Evolutionary conservation across 257 asterid genomes (phyloP).

Genomic region (Thymus mandschuricus): DNA sequence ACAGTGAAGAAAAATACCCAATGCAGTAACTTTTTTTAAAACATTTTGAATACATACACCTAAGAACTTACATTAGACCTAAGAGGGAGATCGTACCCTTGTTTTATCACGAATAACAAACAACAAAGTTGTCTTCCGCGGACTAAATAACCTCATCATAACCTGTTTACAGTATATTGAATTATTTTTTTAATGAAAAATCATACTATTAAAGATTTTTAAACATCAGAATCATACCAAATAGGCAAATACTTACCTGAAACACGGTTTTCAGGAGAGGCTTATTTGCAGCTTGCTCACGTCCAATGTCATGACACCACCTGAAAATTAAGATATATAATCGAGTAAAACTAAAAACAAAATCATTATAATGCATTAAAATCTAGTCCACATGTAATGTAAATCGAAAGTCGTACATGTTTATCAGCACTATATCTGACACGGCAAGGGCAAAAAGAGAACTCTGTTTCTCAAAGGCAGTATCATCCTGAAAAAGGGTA

Average conservation of each 20-base stretch:
- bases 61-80: conserved; percentile 19
- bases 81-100: conserved; percentile 55
- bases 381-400: conserved; percentile 15
- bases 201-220: conserved; percentile 4
- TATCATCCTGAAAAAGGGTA: conserved; percentile 72
- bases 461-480: conserved; percentile 96
- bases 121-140: conserved; percentile 92
- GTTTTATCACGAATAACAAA: conserved; percentile 98
- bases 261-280: conserved; percentile 95
- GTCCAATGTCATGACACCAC: conserved; percentile 99
- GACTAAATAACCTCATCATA: conserved; percentile 95
- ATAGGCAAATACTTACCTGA: conserved; percentile 54
- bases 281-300: conserved; percentile 98
- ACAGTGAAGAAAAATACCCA: conserved; percentile 33
- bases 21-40: conserved; percentile 7
- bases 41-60: conserved; percentile 1
- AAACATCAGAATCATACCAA: conserved; percentile 2
- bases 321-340: conserved; percentile 43
- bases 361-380: neutral
- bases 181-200: conserved; percentile 27
- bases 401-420: conserved; percentile 69
- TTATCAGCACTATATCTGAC: conserved; percentile 93
- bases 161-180: conserved; percentile 57
- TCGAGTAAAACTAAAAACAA: conserved; percentile 4
- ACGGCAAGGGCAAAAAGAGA: conserved; percentile 98